phyloP scores from a whole-genome alignment of 176 grass and related monocot species.

The Oryza meridionalis region DNA sequence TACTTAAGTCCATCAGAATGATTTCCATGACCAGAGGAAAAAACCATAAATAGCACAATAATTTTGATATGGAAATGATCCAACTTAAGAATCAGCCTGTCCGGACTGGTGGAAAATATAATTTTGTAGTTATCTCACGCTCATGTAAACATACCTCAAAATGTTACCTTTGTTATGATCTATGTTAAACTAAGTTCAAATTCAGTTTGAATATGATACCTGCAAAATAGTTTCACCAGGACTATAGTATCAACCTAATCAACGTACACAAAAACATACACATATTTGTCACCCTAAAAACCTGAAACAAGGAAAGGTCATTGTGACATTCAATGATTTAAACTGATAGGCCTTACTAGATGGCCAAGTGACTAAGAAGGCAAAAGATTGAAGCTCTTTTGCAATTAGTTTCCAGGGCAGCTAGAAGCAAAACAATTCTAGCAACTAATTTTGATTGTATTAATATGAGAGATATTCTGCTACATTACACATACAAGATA shows the following conservation, averaged over 20 bases:
- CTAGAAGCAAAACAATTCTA: not conserved
- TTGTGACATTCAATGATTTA: not conserved
- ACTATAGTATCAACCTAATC: not conserved
- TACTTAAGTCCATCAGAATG: conserved; percentile 14
- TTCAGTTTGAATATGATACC: not conserved
- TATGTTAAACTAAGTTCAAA: not conserved
- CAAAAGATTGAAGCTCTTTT: not conserved
- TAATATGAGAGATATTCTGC: not conserved
- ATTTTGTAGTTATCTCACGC: not conserved
- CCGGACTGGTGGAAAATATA: conserved; percentile 1
- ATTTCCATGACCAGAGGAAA: not conserved
- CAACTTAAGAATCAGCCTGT: not conserved
- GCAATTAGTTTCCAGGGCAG: not conserved
- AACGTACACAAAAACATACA: not conserved
- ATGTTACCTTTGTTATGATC: not conserved
- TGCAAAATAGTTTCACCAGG: not conserved
- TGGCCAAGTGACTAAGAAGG: not conserved
- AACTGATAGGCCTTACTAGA: not conserved
- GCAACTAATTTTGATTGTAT: not conserved
- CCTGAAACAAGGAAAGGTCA: not conserved
- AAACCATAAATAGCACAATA: not conserved
- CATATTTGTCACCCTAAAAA: not conserved
- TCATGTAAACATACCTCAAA: not conserved
- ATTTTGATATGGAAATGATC: too few relatives aligned
- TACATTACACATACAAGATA: conserved; percentile 3